Percentiles rank a stretch among this genome's conserved stretches.
Conservation (phyloP, 768 basidiomycete species). For the Lactarius trivialis region DNA sequence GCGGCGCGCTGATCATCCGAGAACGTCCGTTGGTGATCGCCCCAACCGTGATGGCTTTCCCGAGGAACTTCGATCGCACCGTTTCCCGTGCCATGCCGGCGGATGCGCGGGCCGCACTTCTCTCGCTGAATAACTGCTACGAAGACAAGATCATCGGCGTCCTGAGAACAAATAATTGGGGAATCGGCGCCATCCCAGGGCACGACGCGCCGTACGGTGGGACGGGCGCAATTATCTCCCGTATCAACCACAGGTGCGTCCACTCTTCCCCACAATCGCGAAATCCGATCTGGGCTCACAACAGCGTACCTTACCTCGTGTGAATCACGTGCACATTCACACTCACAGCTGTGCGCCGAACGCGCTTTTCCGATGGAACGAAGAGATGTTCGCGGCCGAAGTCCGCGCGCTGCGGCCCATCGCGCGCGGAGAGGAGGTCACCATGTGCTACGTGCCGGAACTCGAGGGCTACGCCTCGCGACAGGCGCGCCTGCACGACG, state of each 20-base stretch:
- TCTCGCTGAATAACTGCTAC: constrained; percentile 13
- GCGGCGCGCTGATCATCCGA: constrained; percentile 32
- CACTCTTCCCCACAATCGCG: background rate
- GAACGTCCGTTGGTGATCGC: constrained; percentile 35
- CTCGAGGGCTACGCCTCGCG: constrained; percentile 23
- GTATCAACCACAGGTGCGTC: constrained; percentile 24
- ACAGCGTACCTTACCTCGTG: background rate
- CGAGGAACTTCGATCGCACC: constrained; percentile 3
- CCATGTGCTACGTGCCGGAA: constrained; percentile 27
- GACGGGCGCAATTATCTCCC: constrained; percentile 24
- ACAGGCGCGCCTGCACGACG: constrained; percentile 24
- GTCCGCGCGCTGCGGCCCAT: constrained; percentile 30
- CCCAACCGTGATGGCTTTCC: constrained; percentile 18
- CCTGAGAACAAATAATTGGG: constrained; percentile 12
- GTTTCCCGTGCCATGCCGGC: constrained; percentile 9
- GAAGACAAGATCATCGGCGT: constrained; percentile 13
- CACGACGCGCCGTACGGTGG: constrained; percentile 23
- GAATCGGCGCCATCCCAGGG: constrained; percentile 9
- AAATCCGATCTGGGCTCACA: background rate
- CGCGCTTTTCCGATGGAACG: constrained; percentile 23
- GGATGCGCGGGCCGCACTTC: constrained; percentile 1
- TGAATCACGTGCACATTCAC: too few species aligned
- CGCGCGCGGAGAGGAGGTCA: constrained; percentile 32
- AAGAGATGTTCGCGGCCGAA: constrained; percentile 28
- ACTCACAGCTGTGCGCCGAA: constrained; percentile 24